A percentile compares a stretch with the other conserved stretches of the same genome.
phyloP scores from a whole-genome alignment of 345 rosid genomes.

The Moricandia arvensis region DNA sequence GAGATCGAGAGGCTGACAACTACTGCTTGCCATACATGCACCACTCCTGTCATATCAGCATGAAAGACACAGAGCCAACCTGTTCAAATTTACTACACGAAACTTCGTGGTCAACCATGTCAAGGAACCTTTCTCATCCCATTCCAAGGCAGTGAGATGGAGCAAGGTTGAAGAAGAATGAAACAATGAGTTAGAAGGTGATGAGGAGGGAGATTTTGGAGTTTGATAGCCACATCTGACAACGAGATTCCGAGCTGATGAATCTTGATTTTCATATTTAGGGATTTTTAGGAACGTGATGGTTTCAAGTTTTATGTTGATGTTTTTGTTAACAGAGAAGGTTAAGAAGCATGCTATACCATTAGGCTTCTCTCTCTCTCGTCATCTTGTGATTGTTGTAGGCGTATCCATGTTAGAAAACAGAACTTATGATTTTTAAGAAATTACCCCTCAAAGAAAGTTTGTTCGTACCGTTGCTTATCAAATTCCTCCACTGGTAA shows the following conservation, averaged over 20 bases:
- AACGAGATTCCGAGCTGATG: constrained; percentile 38
- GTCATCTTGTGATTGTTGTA: constrained; percentile 39
- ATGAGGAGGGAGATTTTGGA: constrained; percentile 28
- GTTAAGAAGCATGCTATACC: constrained; percentile 27
- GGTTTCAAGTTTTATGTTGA: constrained; percentile 31
- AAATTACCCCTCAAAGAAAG: constrained; percentile 19
- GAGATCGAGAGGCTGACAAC: constrained; percentile 35
- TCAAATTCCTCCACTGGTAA: neutral
- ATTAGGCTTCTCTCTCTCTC: constrained; percentile 15
- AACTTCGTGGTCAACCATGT: constrained; percentile 27
- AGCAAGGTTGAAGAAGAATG: constrained; percentile 28
- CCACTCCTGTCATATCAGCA: constrained; percentile 21
- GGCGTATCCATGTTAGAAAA: constrained; percentile 30
- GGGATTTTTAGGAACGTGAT: constrained; percentile 26
- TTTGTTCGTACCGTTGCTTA: constrained; percentile 14
- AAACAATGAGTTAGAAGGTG: constrained; percentile 31
- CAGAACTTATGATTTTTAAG: constrained; percentile 10
- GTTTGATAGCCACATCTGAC: constrained; percentile 41
- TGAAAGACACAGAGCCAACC: constrained; percentile 22
- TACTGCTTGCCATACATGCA: constrained; percentile 26
- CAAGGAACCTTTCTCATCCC: constrained; percentile 33
- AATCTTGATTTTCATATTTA: constrained; percentile 3
- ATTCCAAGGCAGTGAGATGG: constrained; percentile 11
- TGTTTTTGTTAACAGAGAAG: constrained; percentile 24
- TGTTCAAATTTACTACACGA: constrained; percentile 34